Percentiles rank a stretch among this genome's conserved stretches.
Conservation (phyloP, 768 basidiomycete genomes). For the Leccinum broughii region DNA sequence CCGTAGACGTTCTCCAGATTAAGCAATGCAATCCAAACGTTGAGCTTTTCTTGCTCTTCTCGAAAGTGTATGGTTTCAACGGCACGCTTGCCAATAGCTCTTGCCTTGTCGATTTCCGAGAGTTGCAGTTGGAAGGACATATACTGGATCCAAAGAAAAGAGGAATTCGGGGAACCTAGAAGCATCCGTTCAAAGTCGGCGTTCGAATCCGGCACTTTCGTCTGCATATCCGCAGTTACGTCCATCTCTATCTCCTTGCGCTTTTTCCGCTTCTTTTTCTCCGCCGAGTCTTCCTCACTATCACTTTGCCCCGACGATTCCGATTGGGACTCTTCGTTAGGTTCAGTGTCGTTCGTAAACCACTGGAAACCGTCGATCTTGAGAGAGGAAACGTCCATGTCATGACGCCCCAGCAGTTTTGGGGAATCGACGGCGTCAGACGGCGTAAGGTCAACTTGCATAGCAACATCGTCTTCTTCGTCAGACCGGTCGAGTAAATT, state of each 20-base stretch:
- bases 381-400: constrained; percentile 38
- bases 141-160: constrained; percentile 98
- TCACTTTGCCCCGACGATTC: constrained; percentile 47
- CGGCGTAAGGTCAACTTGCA: constrained; percentile 19
- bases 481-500: constrained; percentile 13
- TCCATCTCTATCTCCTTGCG: constrained; percentile 76
- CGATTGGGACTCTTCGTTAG: constrained; percentile 42
- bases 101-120: constrained; percentile 95
- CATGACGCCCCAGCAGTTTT: background rate
- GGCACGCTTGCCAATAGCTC: constrained; percentile 82
- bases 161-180: constrained; percentile 93
- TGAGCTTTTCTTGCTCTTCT: constrained; percentile 94
- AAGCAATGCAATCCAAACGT: constrained; percentile 95
- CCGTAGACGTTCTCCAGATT: constrained; percentile 96
- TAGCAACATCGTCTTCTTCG: constrained; percentile 17
- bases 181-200: constrained; percentile 93
- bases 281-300: constrained; percentile 16
- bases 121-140: constrained; percentile 98
- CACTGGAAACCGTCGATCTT: constrained; percentile 72
- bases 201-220: constrained; percentile 83
- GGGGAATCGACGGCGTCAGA: background rate
- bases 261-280: constrained; percentile 66
- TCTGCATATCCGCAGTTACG: constrained; percentile 81
- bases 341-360: constrained; percentile 44
- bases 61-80: constrained; percentile 88